These are phyloP conservation scores for Eragrostis nindensis DNA, from an alignment of 176 grass and related monocot species.

Conservation along the genomic window DNA sequence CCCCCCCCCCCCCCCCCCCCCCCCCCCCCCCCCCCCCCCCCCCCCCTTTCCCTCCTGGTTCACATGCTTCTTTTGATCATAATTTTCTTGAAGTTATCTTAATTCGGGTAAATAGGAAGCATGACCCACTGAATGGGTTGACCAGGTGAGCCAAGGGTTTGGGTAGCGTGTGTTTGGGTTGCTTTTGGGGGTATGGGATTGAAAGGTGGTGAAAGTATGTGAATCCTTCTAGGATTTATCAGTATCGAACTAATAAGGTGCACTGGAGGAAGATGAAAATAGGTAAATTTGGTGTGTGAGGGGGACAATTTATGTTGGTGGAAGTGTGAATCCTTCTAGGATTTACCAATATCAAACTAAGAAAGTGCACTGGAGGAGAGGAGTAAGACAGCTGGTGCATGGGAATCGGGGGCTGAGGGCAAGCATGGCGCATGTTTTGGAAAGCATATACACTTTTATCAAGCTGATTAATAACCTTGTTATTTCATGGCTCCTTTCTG, in stretches of 20 bases:
- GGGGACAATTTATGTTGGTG: no score
- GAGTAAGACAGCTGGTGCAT: neutral
- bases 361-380: neutral
- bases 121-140: neutral
- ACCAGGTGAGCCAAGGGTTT: neutral
- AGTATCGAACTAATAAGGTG: neutral
- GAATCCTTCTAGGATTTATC: slow-evolving; percentile 22
- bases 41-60: neutral
- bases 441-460: neutral
- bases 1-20: no score
- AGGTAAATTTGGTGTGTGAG: no score
- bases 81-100: neutral
- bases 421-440: neutral
- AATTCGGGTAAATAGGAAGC: slow-evolving; percentile 1
- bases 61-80: neutral
- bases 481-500: slow-evolving; percentile 9
- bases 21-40: no score
- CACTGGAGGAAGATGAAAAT: no score
- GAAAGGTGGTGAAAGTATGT: neutral
- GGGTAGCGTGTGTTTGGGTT: neutral
- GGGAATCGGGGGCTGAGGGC: neutral
- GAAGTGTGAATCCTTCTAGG: no score
- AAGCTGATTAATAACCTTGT: neutral
- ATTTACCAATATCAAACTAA: no score
- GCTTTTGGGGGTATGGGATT: neutral